Conservation (phyloP, 2,329 filamentous ascomycete species). For the Neonectria sp. region DNA sequence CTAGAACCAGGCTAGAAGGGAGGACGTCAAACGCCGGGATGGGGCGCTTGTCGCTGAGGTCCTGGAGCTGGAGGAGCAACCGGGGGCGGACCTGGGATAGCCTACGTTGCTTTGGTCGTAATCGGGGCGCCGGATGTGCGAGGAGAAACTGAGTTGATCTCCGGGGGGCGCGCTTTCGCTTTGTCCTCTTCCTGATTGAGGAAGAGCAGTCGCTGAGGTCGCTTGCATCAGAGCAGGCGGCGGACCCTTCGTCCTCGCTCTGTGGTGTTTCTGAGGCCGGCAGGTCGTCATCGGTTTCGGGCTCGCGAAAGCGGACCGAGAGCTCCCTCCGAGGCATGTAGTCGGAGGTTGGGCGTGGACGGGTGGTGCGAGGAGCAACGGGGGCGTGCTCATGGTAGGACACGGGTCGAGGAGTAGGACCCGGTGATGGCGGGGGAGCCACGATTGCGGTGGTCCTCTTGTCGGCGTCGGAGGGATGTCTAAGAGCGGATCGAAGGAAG, state of each 20-base stretch:
- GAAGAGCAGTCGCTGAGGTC: conserved; percentile 64
- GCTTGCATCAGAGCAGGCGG: conserved; percentile 60
- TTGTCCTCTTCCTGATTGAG: conserved; percentile 54
- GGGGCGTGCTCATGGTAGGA: conserved; percentile 47
- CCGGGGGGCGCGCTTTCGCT: conserved; percentile 63
- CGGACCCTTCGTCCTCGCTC: conserved; percentile 66
- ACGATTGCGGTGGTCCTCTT: conserved; percentile 35
- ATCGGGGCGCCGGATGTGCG: conserved; percentile 75
- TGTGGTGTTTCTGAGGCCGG: conserved; percentile 35
- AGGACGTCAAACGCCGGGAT: conserved; percentile 81
- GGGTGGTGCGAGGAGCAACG: conserved; percentile 40
- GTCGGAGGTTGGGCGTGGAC: conserved; percentile 56
- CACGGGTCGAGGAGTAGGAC: conserved; percentile 38
- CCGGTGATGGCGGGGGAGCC: conserved; percentile 27
- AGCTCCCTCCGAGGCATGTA: conserved; percentile 57
- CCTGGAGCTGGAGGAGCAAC: conserved; percentile 80
- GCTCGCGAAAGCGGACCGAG: conserved; percentile 63
- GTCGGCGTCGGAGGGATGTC: conserved; percentile 52
- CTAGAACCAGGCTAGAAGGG: conserved; percentile 73
- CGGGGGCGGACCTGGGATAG: conserved; percentile 78
- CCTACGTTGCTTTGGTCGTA: conserved; percentile 74
- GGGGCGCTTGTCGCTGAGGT: conserved; percentile 73
- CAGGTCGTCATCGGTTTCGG: conserved; percentile 50
- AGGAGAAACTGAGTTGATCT: conserved; percentile 76
- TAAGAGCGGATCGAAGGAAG: conserved; percentile 60